Conservation (phyloP, 345 rosid genomes). For the Ceriops zippeliana region DNA sequence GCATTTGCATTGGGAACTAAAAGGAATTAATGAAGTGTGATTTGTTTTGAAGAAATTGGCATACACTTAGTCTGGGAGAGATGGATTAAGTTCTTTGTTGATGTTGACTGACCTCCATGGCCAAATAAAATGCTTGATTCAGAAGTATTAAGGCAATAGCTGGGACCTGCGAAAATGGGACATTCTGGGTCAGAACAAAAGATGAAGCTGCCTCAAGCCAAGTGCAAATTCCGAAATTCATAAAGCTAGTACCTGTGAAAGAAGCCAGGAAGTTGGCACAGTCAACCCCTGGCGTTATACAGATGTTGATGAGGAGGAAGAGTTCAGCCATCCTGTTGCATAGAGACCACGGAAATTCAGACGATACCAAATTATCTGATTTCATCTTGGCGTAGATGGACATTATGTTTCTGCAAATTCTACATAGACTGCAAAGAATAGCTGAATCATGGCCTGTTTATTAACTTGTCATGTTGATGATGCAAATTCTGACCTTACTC, state of each 20-base stretch:
- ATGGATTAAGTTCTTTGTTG: slow-evolving; percentile 52
- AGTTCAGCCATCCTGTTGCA: slow-evolving; percentile 25
- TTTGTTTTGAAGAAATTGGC: neutral
- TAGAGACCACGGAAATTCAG: neutral
- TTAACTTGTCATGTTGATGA: too few species aligned
- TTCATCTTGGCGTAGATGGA: too few species aligned
- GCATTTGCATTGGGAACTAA: too few species aligned
- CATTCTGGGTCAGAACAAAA: neutral
- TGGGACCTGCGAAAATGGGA: slow-evolving; percentile 31
- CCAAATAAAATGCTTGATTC: slow-evolving; percentile 28
- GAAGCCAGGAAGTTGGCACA: slow-evolving; percentile 38
- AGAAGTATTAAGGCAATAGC: slow-evolving; percentile 45
- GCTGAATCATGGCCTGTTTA: too few species aligned
- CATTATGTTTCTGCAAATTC: too few species aligned
- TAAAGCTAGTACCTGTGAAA: slow-evolving; percentile 37
- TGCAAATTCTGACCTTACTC: too few species aligned
- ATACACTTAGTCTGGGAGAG: slow-evolving; percentile 40
- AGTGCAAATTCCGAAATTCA: neutral
- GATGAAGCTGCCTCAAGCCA: neutral
- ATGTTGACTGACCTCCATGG: slow-evolving; percentile 47
- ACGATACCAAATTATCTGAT: too few species aligned
- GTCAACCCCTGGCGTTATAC: slow-evolving; percentile 36
- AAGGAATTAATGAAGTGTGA: too few species aligned
- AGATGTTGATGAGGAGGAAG: slow-evolving; percentile 28
- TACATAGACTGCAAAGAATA: too few species aligned